These are phyloP conservation scores for Crinitomyces ghanaensis DNA, from an alignment of 805 yeast species.

Conservation along the genomic window DNA sequence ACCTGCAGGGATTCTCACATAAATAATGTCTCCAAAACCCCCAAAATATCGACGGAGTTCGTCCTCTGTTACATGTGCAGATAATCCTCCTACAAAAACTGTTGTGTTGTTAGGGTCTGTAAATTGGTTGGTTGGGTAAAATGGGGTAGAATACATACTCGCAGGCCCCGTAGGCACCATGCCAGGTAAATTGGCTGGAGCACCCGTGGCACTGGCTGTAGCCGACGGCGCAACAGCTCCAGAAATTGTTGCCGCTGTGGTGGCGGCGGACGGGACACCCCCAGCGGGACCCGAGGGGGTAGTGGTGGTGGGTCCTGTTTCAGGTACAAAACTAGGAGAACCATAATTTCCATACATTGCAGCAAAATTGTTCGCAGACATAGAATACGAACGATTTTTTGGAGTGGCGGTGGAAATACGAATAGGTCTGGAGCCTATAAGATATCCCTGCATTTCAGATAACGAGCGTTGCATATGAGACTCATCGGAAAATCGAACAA, in stretches of 20 bases:
- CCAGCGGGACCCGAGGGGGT: slow-evolving; percentile 12
- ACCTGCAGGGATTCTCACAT: slow-evolving; percentile 56
- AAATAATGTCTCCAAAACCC: slow-evolving; percentile 55
- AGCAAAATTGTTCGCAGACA: slow-evolving; percentile 8
- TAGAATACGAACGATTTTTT: slow-evolving; percentile 29
- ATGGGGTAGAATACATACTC: slow-evolving; percentile 13
- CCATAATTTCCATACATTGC: slow-evolving; percentile 3
- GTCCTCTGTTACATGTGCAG: slow-evolving; percentile 43
- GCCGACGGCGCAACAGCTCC: slow-evolving; percentile 2
- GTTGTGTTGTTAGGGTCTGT: slow-evolving; percentile 80
- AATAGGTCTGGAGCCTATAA: slow-evolving; percentile 62
- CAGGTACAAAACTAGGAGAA: slow-evolving; percentile 3
- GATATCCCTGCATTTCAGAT: slow-evolving; percentile 69
- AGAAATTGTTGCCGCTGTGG: slow-evolving; percentile 11
- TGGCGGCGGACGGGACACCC: slow-evolving; percentile 17
- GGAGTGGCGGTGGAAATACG: slow-evolving; percentile 63
- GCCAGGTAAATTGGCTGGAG: slow-evolving; percentile 7
- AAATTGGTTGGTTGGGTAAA: slow-evolving; percentile 43
- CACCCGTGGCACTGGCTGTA: neutral
- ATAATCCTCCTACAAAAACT: slow-evolving; percentile 72
- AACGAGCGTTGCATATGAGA: slow-evolving; percentile 63
- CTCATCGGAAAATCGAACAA: slow-evolving; percentile 61
- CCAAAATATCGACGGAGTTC: slow-evolving; percentile 51
- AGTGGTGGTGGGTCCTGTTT: slow-evolving; percentile 3
- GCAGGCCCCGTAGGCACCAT: slow-evolving; percentile 10